Evolutionary conservation across 768 basidiomycete species (phyloP), one percentile per base, ranked within the genome.

Genomic region (Podaxis sp.): DNA sequence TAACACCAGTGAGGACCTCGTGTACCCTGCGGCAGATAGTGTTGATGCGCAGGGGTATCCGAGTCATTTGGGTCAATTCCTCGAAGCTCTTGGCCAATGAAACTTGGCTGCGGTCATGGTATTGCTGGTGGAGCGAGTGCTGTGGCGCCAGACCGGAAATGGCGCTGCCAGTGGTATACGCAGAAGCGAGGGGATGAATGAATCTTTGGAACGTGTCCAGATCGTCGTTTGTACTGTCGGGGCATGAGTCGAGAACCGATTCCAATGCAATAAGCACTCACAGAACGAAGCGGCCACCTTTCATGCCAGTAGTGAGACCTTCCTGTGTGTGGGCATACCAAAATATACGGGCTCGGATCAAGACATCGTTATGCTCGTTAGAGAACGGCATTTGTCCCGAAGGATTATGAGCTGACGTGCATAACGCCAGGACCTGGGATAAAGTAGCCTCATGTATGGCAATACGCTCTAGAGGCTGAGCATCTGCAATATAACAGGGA

Each of bases 281-380:
- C 93, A 96, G 75, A 52, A 89, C 78, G 52, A 96, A 80, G 42
- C 93, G 88, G 2, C 93, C 89, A n/a, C 95, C 95, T 55, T 87
- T 83, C 63, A 96, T 80, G 22, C 89, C 95, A 8, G 86, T 90
- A 1, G 87, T 86, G 22, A 95, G 82, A 30, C 93, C 92, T 74
- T 96, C 95, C 63, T 92, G 88, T 26, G 90, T 85, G 65, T 94
- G 86, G 6, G 90, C 87, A 68, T 95, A 96, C 92, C 93, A 96
- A 72, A 93, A 96, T 36, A 96, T 81, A 33, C 95, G 82, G 2
- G 92, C 87, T 38, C 92, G 85, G 38, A 90, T 79, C 52, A 80
- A 72, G 39, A 87, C 85, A 57, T 89, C 84, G 55, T 88, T 86
- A 38, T 82, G 78, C 52, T 78, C 82, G 59, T 81, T 77, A 22